phyloP scores from a whole-genome alignment of 805 yeast species.

The Peterozyma toletana region DNA sequence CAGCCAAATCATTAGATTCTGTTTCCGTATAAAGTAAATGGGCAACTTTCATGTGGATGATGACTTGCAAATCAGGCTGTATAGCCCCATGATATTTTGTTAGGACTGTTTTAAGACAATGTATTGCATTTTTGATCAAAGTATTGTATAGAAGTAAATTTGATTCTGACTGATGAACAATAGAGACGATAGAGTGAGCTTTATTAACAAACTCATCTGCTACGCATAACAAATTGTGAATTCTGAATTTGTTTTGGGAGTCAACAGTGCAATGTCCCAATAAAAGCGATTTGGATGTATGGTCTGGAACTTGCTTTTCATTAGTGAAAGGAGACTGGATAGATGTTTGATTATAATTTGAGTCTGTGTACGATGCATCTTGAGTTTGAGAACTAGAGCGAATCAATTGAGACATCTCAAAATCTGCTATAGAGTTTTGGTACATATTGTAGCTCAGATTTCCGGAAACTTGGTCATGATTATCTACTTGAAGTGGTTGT shows the following conservation, averaged over 20 bases:
- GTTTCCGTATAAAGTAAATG: conserved; percentile 34
- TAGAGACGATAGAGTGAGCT: neutral
- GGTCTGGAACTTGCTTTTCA: no score
- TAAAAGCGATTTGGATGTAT: no score
- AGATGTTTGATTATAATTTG: no score
- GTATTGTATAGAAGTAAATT: conserved; percentile 20
- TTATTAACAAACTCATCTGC: conserved; percentile 1
- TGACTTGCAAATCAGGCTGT: conserved; percentile 24
- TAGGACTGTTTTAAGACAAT: conserved; percentile 26
- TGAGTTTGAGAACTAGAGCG: no score
- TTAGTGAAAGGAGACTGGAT: no score
- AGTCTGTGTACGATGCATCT: no score
- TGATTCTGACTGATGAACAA: conserved; percentile 10
- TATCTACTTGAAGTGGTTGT: no score
- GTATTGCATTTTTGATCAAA: conserved; percentile 27
- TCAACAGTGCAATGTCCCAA: neutral
- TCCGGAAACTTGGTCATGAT: no score
- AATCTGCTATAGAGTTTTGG: no score
- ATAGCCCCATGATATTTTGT: conserved; percentile 22
- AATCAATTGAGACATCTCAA: no score
- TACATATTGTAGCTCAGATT: no score
- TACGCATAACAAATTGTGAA: conserved; percentile 2
- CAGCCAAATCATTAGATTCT: conserved; percentile 30
- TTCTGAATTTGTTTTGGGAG: neutral
- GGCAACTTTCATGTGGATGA: conserved; percentile 28